These are phyloP conservation scores for Cladosporium halotolerans DNA, from an alignment of 2,329 filamentous ascomycete species.

Conservation along the genomic window DNA sequence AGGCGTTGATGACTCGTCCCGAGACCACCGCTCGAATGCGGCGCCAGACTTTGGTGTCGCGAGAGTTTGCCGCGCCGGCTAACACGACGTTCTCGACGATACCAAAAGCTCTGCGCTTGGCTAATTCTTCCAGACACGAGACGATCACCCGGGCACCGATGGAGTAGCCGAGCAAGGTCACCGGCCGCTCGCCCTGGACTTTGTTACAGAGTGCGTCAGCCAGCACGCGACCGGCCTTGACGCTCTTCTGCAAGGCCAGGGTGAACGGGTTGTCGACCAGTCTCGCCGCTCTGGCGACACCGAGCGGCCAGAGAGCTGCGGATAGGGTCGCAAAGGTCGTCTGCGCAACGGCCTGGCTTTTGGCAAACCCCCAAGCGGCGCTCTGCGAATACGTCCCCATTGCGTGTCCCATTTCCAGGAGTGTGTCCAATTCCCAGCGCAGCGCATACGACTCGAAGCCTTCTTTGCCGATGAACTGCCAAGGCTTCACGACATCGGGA, in stretches of 20 bases:
- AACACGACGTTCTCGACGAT: conserved; percentile 72
- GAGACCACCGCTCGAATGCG: conserved; percentile 67
- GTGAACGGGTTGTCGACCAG: conserved; percentile 19
- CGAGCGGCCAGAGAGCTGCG: conserved; percentile 36
- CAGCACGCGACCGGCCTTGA: conserved; percentile 17
- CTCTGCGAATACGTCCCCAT: conserved; percentile 68
- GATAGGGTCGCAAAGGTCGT: conserved; percentile 32
- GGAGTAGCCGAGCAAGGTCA: conserved; percentile 18
- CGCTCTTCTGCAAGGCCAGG: conserved; percentile 14
- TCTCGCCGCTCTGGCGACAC: conserved; percentile 31
- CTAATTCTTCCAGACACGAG: conserved; percentile 65
- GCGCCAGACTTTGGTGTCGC: conserved; percentile 62
- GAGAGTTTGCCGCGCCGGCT: conserved; percentile 69
- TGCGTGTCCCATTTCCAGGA: conserved; percentile 66
- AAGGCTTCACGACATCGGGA: conserved; percentile 63
- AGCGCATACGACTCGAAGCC: conserved; percentile 70
- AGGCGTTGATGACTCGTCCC: conserved; percentile 75
- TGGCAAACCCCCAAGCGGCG: conserved; percentile 65
- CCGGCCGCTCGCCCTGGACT: conserved; percentile 17
- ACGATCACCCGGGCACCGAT: conserved; percentile 55
- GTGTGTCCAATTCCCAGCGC: conserved; percentile 68
- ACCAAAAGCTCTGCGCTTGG: conserved; percentile 68
- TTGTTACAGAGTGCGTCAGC: conserved; percentile 17
- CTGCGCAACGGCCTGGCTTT: conserved; percentile 59
- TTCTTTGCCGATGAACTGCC: conserved; percentile 60